A percentile compares a stretch with the other conserved stretches of the same genome.
phyloP scores from a whole-genome alignment of 2,329 filamentous ascomycete genomes.

The Trichophyton rubrum region DNA sequence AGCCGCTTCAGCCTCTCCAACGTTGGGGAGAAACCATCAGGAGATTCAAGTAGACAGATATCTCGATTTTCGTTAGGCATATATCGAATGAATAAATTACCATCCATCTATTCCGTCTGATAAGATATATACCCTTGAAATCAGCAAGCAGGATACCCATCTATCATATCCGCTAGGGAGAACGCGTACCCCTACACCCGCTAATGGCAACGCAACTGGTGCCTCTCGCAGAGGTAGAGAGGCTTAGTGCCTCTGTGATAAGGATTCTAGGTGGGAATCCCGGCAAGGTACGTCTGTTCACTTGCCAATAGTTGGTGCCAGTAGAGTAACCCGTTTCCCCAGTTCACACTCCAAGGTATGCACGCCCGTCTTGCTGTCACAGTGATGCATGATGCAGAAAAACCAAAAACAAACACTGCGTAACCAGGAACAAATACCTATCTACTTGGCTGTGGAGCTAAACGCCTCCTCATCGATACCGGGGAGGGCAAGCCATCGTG shows the following conservation, averaged over 20 bases:
- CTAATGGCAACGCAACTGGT: constrained; percentile 51
- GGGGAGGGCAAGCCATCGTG: constrained; percentile 69
- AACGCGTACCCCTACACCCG: no score
- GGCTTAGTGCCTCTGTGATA: constrained; percentile 64
- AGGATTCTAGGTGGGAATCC: constrained; percentile 85
- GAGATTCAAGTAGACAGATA: no score
- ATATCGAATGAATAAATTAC: no score
- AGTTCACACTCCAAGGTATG: constrained; percentile 49
- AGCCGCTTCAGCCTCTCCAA: no score
- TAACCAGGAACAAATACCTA: constrained; percentile 77
- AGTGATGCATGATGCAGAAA: background rate
- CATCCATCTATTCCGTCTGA: no score
- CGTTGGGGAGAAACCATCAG: no score
- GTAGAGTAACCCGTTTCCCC: background rate
- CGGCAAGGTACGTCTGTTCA: constrained; percentile 50
- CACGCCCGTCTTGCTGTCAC: background rate
- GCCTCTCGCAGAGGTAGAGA: constrained; percentile 59
- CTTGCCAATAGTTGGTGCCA: background rate
- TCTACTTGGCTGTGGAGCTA: constrained; percentile 61
- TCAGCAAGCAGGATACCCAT: no score
- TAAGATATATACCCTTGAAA: no score
- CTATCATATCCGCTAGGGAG: no score
- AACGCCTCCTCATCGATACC: constrained; percentile 76
- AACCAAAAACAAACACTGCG: background rate
- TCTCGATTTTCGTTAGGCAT: no score